These are phyloP conservation scores for Dillenia turbinata DNA, from an alignment of 164 flowering plant species.

Conservation along the genomic window DNA sequence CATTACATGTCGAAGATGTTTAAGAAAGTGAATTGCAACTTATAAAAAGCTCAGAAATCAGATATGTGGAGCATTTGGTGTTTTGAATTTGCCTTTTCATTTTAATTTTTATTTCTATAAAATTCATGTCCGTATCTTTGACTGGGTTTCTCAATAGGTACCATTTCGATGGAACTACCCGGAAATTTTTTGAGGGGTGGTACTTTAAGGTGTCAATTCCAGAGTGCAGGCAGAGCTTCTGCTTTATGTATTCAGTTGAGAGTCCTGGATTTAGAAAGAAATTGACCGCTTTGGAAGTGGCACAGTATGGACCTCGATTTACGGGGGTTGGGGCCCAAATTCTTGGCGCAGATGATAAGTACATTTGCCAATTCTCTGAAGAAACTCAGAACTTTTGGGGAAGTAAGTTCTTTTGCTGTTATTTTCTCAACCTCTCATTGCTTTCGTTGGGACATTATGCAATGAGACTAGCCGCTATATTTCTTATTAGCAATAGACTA, in stretches of 20 bases:
- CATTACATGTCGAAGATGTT: too few species aligned
- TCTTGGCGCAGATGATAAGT: constrained; percentile 93
- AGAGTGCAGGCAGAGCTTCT: constrained; percentile 74
- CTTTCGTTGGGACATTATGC: background rate
- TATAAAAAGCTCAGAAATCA: too few species aligned
- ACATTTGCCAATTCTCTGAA: constrained; percentile 72
- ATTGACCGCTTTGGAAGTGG: constrained; percentile 43
- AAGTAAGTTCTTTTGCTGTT: constrained; percentile 44
- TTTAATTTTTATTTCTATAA: too few species aligned
- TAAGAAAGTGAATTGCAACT: too few species aligned
- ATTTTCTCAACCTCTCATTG: background rate
- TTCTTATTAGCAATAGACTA: too few species aligned
- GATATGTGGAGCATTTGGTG: too few species aligned
- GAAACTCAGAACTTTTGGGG: constrained; percentile 88
- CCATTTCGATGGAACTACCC: constrained; percentile 75
- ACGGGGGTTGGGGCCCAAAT: constrained; percentile 95
- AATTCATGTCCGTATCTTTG: too few species aligned
- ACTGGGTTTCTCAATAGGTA: constrained; percentile 33
- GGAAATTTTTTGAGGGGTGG: constrained; percentile 94
- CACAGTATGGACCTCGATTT: constrained; percentile 64
- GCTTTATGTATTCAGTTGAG: constrained; percentile 94
- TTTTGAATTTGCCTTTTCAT: too few species aligned
- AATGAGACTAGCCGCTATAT: too few species aligned
- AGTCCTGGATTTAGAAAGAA: constrained; percentile 69
- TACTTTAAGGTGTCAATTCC: constrained; percentile 93